Base-by-base conservation (phyloP, 192 early-diverging fungal species). In the Piromyces finnis region DNA sequence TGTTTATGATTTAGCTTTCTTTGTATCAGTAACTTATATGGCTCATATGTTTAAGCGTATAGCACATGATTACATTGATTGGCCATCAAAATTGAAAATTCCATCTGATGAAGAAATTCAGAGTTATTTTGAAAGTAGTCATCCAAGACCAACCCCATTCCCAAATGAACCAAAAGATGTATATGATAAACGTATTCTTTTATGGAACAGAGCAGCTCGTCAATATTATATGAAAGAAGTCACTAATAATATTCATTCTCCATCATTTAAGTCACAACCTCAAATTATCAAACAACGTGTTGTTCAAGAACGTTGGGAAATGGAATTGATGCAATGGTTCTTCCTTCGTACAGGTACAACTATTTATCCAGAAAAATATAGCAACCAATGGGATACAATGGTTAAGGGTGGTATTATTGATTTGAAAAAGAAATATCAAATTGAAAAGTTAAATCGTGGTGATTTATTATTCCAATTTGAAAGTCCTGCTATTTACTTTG, bases 371-470 rank as follows among this genome's bases (percentile, higher is more conserved):
- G 83, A 85, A 82, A 28, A 27, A 29, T 87, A 85, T 78, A 83
- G 84, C 12, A 79, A 36, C n/a, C 85, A 87, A 80, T 87, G 86
- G 86, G 86, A 87, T 80, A 78, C 77, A 5, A 59, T 82, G 32
- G 59, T 84, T 28, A 85, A 84, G 78, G 85, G 87, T 59, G 86
- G 81, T 28, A 78, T 87, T 77, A 83, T 39, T 18, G 82, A 87
- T 77, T 39, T 87, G 28, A 85, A 86, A 77, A 85, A 83, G 28
- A 87, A 87, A 78, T 87, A 84, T 77, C 80, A 88, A 27, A 82
- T 85, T 28, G 86, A 87, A 80, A 87, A 87, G 51, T 30, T 87
- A 29, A 87, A 87, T 83, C 86, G 86, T 27, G 86, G 86, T 26
- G 86, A 84, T 77, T 83, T 87, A 37, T 77, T 87, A 13, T 87